A percentile compares a stretch with the other conserved stretches of the same genome.
These are phyloP conservation scores for Apiospora arundinis DNA, from an alignment of 2,329 filamentous ascomycete genomes.

Conservation along the genomic window DNA sequence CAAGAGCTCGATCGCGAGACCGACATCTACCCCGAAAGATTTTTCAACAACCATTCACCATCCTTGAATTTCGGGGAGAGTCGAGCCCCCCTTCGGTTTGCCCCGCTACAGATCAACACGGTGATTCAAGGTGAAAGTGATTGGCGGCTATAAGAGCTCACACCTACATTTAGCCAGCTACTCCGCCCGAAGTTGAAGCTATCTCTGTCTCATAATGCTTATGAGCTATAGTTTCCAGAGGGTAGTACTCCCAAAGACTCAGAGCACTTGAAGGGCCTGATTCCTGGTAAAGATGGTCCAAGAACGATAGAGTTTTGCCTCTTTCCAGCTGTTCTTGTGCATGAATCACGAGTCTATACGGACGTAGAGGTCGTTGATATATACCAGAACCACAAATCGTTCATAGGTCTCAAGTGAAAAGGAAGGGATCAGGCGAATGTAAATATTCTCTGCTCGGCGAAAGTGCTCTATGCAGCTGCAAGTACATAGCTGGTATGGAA, in stretches of 20 bases:
- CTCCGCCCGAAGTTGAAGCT: background rate
- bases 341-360: no score
- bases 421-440: background rate
- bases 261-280: background rate
- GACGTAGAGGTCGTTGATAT: no score
- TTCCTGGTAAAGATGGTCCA: background rate
- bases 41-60: background rate
- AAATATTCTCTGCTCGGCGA: background rate
- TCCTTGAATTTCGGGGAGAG: background rate
- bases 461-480: background rate
- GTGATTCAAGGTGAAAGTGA: background rate
- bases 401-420: background rate
- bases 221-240: conserved; percentile 1
- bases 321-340: background rate
- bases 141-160: background rate
- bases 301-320: background rate
- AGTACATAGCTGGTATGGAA: background rate
- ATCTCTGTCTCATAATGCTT: background rate
- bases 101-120: background rate
- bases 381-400: no score
- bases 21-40: background rate
- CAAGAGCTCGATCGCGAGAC: background rate
- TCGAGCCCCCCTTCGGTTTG: background rate
- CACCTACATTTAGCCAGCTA: background rate
- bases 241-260: background rate